A percentile compares a stretch with the other conserved stretches of the same genome.
These are phyloP conservation scores for Isabelozyma rhagii DNA, from an alignment of 805 yeast species.

Conservation along the genomic window DNA sequence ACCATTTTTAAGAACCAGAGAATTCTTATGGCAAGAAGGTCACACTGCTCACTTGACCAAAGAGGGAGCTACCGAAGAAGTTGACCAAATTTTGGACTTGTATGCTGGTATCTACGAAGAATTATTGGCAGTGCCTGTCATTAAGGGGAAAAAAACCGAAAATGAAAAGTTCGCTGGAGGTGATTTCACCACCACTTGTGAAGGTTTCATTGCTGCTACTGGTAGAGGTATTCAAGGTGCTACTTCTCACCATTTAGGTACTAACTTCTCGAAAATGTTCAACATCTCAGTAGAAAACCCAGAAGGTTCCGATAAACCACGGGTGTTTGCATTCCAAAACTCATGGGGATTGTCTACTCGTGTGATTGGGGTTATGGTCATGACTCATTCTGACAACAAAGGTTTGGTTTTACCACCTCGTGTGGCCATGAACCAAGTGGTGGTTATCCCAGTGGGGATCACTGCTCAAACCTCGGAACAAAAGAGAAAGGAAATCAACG, in stretches of 20 bases:
- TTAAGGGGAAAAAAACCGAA: constrained; percentile 93
- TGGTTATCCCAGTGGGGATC: constrained; percentile 92
- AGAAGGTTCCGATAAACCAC: constrained; percentile 81
- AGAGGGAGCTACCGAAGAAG: constrained; percentile 82
- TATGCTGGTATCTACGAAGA: constrained; percentile 86
- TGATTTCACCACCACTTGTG: constrained; percentile 89
- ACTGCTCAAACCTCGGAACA: constrained; percentile 82
- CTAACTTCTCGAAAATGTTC: constrained; percentile 98
- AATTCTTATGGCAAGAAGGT: constrained; percentile 99
- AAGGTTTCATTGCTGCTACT: constrained; percentile 95
- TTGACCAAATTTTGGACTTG: constrained; percentile 77
- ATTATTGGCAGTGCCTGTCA: constrained; percentile 93
- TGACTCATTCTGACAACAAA: constrained; percentile 98
- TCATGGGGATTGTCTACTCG: constrained; percentile 99
- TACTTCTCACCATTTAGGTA: constrained; percentile 96
- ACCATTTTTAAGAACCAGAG: constrained; percentile 98
- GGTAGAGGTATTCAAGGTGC: constrained; percentile 99
- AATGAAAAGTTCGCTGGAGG: constrained; percentile 99
- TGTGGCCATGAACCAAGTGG: constrained; percentile 89
- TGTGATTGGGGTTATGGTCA: constrained; percentile 98
- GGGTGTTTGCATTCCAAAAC: constrained; percentile 89
- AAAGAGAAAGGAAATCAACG: constrained; percentile 63
- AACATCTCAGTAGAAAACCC: constrained; percentile 95
- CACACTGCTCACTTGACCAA: constrained; percentile 93
- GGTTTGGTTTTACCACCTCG: constrained; percentile 98